Base-by-base conservation (phyloP, 164 flowering plant genomes). In the Nymphaea thermarum region DNA sequence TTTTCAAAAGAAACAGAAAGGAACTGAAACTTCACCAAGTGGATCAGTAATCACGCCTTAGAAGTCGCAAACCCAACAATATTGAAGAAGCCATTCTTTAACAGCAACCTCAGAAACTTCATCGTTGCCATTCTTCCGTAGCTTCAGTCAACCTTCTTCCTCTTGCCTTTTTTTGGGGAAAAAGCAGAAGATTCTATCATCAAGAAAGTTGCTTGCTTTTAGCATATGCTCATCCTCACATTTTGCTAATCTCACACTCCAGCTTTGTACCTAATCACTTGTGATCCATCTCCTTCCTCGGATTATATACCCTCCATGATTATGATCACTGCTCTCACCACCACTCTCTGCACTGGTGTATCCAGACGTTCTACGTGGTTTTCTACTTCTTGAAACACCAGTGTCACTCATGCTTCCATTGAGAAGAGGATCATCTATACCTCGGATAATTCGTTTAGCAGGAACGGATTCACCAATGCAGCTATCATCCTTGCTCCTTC, bases 361-460 rank as follows among this genome's bases (percentile, higher is more conserved):
- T 15, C 92, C 95, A 8, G 93, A 79, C 80, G 80, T 88, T 16
- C 82, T 65, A 0, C 89, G 87, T 64, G 82, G 65, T 76, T 84
- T 88, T 81, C 85, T 93, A 60, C 77, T 82, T 78, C 84, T 85
- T 25, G 80, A 53, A 43, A 76, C 74, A 6, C 87, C 93, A 69
- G 87, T 88, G 66, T 94, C 98, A 69, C 99, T 94, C 16, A 78
- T 3, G 77, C 94, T 90, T 25, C 98, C 98, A 73, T 80, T 87
- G 63, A 91, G 74, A 17, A 95, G 87, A 6, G 99, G 99, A 70
- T 95, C 99, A 71, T 95, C 99, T 7, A 95, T 95, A 43, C 99
- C 98, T 41, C 91, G 88, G 64, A 95, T 91, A 59, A 85, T 80
- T 72, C 80, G 84, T 63, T 74, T 74, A 44, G 84, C 51, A 8